These are phyloP conservation scores for Pseudoperonospora humuli DNA, from an alignment of 352 stramenopile species.

Conservation along the genomic window DNA sequence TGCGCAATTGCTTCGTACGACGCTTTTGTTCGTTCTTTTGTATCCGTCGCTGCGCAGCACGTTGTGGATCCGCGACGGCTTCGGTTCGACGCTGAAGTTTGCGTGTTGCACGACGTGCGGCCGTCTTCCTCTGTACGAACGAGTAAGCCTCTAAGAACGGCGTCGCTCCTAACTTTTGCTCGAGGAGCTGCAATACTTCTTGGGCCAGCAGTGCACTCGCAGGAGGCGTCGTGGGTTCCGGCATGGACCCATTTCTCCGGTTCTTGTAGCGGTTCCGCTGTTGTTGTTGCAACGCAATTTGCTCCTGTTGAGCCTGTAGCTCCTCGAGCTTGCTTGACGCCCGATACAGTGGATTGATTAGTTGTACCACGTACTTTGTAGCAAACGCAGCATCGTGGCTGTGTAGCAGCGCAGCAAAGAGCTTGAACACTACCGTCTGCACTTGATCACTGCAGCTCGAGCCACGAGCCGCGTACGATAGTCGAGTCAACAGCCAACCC, in stretches of 20 bases:
- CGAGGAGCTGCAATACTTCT: slow-evolving; percentile 83
- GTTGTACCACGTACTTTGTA: slow-evolving; percentile 57
- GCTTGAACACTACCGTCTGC: slow-evolving; percentile 73
- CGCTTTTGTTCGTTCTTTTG: slow-evolving; percentile 84
- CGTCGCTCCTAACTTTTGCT: slow-evolving; percentile 62
- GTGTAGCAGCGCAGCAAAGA: slow-evolving; percentile 77
- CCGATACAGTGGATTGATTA: slow-evolving; percentile 82
- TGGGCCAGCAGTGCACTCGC: slow-evolving; percentile 60
- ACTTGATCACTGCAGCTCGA: slow-evolving; percentile 38
- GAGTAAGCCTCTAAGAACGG: slow-evolving; percentile 77
- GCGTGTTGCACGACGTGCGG: slow-evolving; percentile 54
- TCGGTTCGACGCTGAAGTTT: slow-evolving; percentile 77
- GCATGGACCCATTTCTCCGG: slow-evolving; percentile 10
- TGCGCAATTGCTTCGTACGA: slow-evolving; percentile 75
- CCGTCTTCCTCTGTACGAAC: slow-evolving; percentile 79
- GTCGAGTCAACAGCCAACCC: slow-evolving; percentile 74
- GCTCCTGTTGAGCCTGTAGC: slow-evolving; percentile 31
- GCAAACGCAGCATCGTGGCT: slow-evolving; percentile 42
- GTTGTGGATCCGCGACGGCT: slow-evolving; percentile 63
- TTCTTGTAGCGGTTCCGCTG: slow-evolving; percentile 27
- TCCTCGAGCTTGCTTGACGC: slow-evolving; percentile 47
- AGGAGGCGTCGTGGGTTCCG: slow-evolving; percentile 22
- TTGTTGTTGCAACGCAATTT: slow-evolving; percentile 17
- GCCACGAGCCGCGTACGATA: slow-evolving; percentile 71
- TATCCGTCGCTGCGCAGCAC: slow-evolving; percentile 69